phyloP scores from a whole-genome alignment of 805 yeast genomes.

The Soucietia sequanensis region DNA sequence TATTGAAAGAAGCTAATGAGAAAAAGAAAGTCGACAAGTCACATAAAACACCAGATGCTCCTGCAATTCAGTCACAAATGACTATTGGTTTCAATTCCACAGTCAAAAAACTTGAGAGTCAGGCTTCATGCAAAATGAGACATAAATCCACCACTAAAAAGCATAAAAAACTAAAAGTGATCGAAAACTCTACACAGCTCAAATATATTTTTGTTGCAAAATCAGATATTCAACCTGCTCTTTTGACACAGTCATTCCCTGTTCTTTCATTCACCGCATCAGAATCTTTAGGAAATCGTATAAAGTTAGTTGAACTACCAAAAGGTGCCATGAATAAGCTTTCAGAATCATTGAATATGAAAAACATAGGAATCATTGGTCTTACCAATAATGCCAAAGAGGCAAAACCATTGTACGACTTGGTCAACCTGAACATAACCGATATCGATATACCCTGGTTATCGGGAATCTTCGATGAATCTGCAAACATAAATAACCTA shows the following conservation, averaged over 20 bases:
- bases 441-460: slow-evolving; percentile 49
- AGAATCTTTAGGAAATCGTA: slow-evolving; percentile 22
- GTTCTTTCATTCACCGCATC: slow-evolving; percentile 49
- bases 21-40: slow-evolving; percentile 1
- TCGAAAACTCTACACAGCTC: slow-evolving; percentile 12
- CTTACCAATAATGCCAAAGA: slow-evolving; percentile 24
- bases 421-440: slow-evolving; percentile 32
- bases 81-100: slow-evolving; percentile 58
- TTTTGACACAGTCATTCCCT: slow-evolving; percentile 60
- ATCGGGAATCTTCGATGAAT: slow-evolving; percentile 23
- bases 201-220: slow-evolving; percentile 59
- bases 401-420: slow-evolving; percentile 26
- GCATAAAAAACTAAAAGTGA: slow-evolving; percentile 1
- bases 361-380: slow-evolving; percentile 33
- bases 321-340: slow-evolving; percentile 34
- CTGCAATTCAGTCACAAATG: slow-evolving; percentile 21
- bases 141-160: slow-evolving; percentile 5
- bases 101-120: slow-evolving; percentile 45
- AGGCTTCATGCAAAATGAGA: slow-evolving; percentile 29
- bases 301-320: slow-evolving; percentile 63
- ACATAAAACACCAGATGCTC: slow-evolving; percentile 18
- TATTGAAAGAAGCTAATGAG: slow-evolving; percentile 7
- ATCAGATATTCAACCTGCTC: slow-evolving; percentile 48
- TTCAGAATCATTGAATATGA: slow-evolving; percentile 26
- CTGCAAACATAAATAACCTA: slow-evolving; percentile 1